These are phyloP conservation scores for Fusarium oligoseptatum DNA, from an alignment of 2,329 filamentous ascomycete species.

Conservation along the genomic window DNA sequence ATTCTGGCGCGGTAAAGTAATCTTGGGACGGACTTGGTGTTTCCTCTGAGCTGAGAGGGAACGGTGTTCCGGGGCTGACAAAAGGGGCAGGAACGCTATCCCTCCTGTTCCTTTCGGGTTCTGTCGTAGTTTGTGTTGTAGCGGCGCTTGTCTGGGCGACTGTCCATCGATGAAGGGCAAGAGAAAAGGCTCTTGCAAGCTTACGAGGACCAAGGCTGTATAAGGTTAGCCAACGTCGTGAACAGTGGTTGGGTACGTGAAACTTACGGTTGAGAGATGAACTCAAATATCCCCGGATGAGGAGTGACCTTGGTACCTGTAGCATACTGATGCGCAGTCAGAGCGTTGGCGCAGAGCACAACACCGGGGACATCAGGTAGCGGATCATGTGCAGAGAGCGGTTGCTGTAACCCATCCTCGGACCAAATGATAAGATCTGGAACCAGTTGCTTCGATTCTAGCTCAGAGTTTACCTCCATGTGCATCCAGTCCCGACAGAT, in stretches of 20 bases:
- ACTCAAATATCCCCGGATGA: conserved; percentile 49
- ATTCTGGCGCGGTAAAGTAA: conserved; percentile 18
- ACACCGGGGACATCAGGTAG: conserved; percentile 42
- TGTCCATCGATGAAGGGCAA: conserved; percentile 47
- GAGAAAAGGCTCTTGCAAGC: conserved; percentile 50
- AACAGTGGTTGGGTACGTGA: too few species aligned
- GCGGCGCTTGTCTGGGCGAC: conserved; percentile 13
- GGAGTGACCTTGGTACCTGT: conserved; percentile 33
- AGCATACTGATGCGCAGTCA: conserved; percentile 48
- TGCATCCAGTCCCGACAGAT: conserved; percentile 26
- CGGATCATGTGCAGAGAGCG: neutral
- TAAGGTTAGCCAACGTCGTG: neutral
- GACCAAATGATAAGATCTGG: conserved; percentile 49
- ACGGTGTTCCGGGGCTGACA: conserved; percentile 6
- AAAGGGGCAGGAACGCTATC: neutral
- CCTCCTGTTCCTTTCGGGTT: neutral
- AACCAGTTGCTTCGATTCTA: conserved; percentile 8
- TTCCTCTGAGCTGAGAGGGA: conserved; percentile 20
- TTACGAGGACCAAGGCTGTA: conserved; percentile 54
- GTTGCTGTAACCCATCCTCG: conserved; percentile 18
- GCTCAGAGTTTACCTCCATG: conserved; percentile 36
- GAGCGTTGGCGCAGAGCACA: conserved; percentile 51
- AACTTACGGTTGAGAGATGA: conserved; percentile 54
- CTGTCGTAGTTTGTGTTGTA: neutral
- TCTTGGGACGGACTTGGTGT: conserved; percentile 14